phyloP scores from a whole-genome alignment of 345 rosid species.

The Turnera subulata region DNA sequence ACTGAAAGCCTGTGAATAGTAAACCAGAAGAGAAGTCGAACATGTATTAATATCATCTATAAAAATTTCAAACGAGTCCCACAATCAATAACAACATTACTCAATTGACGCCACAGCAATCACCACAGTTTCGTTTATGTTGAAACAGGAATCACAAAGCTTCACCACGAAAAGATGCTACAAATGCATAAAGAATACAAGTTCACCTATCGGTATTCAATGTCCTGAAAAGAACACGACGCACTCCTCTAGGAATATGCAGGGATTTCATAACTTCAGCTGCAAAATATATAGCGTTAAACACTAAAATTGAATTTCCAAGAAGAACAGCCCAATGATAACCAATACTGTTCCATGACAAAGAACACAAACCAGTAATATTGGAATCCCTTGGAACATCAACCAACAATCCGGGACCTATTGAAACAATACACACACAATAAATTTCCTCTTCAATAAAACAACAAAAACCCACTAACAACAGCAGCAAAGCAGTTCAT shows the following conservation, averaged over 20 bases:
- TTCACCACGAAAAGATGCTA: too few relatives aligned
- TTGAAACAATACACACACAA: background rate
- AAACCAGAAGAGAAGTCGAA: too few relatives aligned
- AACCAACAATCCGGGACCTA: conserved; percentile 53
- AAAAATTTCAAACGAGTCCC: too few relatives aligned
- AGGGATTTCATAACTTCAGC: conserved; percentile 86
- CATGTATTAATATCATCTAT: too few relatives aligned
- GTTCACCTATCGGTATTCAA: conserved; percentile 76
- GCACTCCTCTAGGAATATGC: conserved; percentile 68
- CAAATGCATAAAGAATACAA: background rate
- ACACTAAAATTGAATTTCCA: background rate
- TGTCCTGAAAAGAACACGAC: conserved; percentile 84
- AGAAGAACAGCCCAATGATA: background rate
- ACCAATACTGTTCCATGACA: too few relatives aligned
- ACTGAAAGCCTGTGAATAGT: too few relatives aligned
- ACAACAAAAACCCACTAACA: background rate
- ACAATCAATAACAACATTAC: too few relatives aligned
- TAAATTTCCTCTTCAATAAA: background rate
- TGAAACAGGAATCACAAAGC: too few relatives aligned
- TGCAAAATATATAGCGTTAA: conserved; percentile 17
- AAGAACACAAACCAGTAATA: conserved; percentile 51
- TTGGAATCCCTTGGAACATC: conserved; percentile 62
- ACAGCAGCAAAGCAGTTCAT: background rate
- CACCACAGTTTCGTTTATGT: too few relatives aligned
- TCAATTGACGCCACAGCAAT: too few relatives aligned